Evolutionary conservation across 164 flowering plant species (phyloP).

Genomic region (Annona cherimola): DNA sequence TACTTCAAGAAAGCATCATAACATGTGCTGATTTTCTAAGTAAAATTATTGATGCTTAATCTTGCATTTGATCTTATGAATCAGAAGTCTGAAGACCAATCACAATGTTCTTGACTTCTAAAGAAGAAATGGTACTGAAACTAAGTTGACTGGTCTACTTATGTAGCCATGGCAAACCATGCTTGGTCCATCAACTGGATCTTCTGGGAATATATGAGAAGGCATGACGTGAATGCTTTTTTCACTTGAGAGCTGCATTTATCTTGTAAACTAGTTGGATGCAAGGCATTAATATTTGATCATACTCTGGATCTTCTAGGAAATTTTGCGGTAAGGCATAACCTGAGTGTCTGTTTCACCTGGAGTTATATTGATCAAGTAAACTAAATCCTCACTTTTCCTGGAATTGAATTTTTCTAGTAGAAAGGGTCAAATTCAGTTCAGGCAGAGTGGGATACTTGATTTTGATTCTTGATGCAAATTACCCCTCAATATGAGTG

Average conservation of each 20-base stretch:
- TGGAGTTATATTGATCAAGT: no score
- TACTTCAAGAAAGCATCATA: neutral
- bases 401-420: no score
- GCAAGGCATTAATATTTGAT: no score
- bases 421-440: no score
- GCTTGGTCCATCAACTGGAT: neutral
- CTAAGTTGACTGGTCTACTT: neutral
- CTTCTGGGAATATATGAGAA: neutral
- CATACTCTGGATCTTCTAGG: no score
- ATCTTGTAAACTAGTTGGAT: neutral
- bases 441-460: no score
- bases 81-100: neutral
- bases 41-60: no score
- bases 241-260: neutral
- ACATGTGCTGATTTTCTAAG: neutral
- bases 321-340: no score
- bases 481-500: no score
- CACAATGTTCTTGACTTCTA: neutral
- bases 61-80: neutral
- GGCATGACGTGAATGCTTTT: neutral
- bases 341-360: no score
- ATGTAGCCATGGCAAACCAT: neutral
- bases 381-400: no score
- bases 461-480: no score
- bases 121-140: neutral